Conservation (phyloP, 2,329 filamentous ascomycete genomes). For the Penicillium olsonii region DNA sequence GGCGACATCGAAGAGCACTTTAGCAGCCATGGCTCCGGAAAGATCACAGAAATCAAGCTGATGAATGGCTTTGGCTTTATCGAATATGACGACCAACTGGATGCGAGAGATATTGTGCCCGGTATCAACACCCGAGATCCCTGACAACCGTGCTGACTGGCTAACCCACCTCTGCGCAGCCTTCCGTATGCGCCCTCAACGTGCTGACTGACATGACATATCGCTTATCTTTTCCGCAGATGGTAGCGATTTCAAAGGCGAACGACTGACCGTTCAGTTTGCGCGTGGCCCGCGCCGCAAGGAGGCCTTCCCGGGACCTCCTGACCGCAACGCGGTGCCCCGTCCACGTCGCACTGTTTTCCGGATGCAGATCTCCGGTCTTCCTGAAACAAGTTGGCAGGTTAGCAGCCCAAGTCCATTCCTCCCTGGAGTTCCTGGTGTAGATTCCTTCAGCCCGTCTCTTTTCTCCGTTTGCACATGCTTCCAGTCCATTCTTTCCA, state of each 20-base stretch:
- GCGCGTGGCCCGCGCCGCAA: constrained; percentile 79
- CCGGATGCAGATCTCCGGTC: constrained; percentile 96
- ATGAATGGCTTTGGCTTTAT: constrained; percentile 99
- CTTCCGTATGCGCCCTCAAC: constrained; percentile 61
- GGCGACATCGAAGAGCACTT: constrained; percentile 96
- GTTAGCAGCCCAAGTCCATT: constrained; percentile 67
- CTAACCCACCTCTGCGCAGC: constrained; percentile 43
- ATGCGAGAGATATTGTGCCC: constrained; percentile 96
- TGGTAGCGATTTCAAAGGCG: constrained; percentile 96
- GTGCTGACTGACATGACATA: constrained; percentile 48
- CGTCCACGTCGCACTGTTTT: constrained; percentile 92
- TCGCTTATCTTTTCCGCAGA: constrained; percentile 59
- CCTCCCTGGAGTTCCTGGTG: constrained; percentile 30
- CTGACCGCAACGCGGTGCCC: constrained; percentile 65
- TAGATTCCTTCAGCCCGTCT: constrained; percentile 18
- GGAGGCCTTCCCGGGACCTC: constrained; percentile 63
- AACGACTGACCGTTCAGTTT: constrained; percentile 96
- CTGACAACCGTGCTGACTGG: constrained; percentile 15
- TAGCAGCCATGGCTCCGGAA: constrained; percentile 89
- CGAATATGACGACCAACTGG: constrained; percentile 98
- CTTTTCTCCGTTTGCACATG: constrained; percentile 12
- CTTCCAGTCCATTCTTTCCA: constrained; percentile 14
- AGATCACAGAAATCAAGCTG: constrained; percentile 98
- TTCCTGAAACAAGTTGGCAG: constrained; percentile 99
- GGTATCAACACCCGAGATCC: constrained; percentile 60